A percentile compares a stretch with the other conserved stretches of the same genome.
phyloP scores from a whole-genome alignment of 2,329 filamentous ascomycete genomes.

The Fusarium sp. region DNA sequence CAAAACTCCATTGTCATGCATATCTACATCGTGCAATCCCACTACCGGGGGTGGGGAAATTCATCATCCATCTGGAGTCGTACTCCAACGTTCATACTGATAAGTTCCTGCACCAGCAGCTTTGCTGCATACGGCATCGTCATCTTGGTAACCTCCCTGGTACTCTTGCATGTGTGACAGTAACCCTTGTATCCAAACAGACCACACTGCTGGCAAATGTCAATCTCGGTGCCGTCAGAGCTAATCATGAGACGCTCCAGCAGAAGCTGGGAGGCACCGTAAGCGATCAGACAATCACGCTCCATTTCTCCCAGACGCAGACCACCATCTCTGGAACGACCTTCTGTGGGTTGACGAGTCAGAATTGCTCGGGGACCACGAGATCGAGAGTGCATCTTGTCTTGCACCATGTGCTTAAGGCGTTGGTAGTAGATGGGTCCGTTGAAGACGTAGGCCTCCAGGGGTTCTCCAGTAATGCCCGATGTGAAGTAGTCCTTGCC shows the following conservation, averaged over 20 bases:
- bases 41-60: conserved; percentile 76
- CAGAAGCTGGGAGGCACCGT: conserved; percentile 92
- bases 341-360: conserved; percentile 95
- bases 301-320: conserved; percentile 98
- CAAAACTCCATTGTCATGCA: conserved; percentile 40
- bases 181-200: conserved; percentile 96
- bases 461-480: conserved; percentile 92
- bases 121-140: conserved; percentile 98
- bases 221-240: conserved; percentile 89
- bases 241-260: conserved; percentile 95
- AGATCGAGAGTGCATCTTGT: conserved; percentile 98
- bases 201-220: conserved; percentile 94
- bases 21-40: conserved; percentile 20
- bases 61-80: conserved; percentile 92
- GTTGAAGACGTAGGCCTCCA: conserved; percentile 98
- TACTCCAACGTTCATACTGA: conserved; percentile 99
- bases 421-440: conserved; percentile 99
- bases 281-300: conserved; percentile 96
- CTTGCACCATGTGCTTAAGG: conserved; percentile 99
- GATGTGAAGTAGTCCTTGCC: conserved; percentile 98
- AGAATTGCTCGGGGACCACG: conserved; percentile 91
- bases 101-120: conserved; percentile 92
- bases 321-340: conserved; percentile 91
- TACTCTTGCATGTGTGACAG: conserved; percentile 92
- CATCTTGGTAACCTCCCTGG: conserved; percentile 88